phyloP scores from a whole-genome alignment of 1,284 basidiomycete genomes.

The Sphaerobolus stellatus region DNA sequence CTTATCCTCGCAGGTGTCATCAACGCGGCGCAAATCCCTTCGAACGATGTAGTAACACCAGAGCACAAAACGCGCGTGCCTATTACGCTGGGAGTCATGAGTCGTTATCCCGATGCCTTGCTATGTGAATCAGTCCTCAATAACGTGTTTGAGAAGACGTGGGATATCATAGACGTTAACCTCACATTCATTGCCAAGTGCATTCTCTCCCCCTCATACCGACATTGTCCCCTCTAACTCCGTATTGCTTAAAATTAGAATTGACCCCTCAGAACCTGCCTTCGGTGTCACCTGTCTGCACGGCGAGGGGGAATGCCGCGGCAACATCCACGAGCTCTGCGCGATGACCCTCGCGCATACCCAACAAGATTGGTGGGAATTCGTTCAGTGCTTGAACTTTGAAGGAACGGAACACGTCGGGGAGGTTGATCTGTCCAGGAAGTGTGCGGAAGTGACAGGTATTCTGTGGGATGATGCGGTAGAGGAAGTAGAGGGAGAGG shows the following conservation, averaged over 20 bases:
- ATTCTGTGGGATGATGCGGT: conserved; percentile 62
- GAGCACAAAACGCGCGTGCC: conserved; percentile 27
- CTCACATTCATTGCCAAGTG: conserved; percentile 76
- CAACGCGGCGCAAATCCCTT: too few species aligned
- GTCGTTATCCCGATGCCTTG: conserved; percentile 73
- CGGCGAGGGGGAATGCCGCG: conserved; percentile 78
- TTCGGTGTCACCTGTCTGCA: conserved; percentile 80
- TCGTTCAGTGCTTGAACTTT: conserved; percentile 75
- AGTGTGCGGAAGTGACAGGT: conserved; percentile 61
- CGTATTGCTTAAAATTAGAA: conserved; percentile 37
- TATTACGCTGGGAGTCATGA: conserved; percentile 70
- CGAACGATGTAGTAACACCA: too few species aligned
- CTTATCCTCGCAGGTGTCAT: too few species aligned
- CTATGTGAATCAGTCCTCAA: conserved; percentile 79
- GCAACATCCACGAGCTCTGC: conserved; percentile 85
- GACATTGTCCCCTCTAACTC: conserved; percentile 5
- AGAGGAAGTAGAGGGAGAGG: conserved; percentile 46
- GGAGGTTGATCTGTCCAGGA: conserved; percentile 57
- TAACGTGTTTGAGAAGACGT: conserved; percentile 61
- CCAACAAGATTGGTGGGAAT: conserved; percentile 65
- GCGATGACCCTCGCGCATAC: conserved; percentile 54
- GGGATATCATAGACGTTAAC: conserved; percentile 65
- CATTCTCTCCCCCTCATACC: conserved; percentile 27
- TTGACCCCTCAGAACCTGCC: conserved; percentile 59
- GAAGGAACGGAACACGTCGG: conserved; percentile 67